Conservation (phyloP, 495 filamentous ascomycete species). For the Penicillium psychrofluorescens region DNA sequence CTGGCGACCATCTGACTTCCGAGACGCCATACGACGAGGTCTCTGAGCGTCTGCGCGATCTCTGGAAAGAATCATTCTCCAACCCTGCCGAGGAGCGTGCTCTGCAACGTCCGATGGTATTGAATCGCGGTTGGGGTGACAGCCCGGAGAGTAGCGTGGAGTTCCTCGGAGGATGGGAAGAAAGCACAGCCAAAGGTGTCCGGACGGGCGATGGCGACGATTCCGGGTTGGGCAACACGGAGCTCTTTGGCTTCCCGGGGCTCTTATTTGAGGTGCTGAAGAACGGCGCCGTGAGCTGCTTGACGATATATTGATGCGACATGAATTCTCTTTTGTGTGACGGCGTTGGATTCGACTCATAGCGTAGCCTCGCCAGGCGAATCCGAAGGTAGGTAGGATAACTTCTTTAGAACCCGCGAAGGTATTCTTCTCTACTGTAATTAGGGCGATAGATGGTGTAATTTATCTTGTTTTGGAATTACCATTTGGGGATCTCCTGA, state of each 20-base stretch:
- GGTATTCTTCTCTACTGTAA: too few relatives aligned
- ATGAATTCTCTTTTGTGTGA: not conserved
- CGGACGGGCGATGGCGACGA: conserved; percentile 41
- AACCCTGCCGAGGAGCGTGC: conserved; percentile 53
- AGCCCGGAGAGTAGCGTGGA: conserved; percentile 88
- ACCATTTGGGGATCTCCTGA: too few relatives aligned
- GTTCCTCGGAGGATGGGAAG: conserved; percentile 84
- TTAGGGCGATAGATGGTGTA: too few relatives aligned
- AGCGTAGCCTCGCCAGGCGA: too few relatives aligned
- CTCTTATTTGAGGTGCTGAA: conserved; percentile 92
- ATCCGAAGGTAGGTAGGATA: too few relatives aligned
- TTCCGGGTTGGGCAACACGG: conserved; percentile 64
- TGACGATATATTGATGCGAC: conserved; percentile 70
- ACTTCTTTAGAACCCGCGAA: too few relatives aligned
- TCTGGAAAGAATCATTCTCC: conserved; percentile 62
- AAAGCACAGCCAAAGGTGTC: conserved; percentile 48
- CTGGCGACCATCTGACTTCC: conserved; percentile 46
- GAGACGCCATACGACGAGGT: conserved; percentile 71
- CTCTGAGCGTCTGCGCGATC: conserved; percentile 56
- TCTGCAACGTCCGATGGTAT: conserved; percentile 71
- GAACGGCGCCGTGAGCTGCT: conserved; percentile 79
- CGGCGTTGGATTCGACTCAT: too few relatives aligned
- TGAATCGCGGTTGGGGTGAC: conserved; percentile 86
- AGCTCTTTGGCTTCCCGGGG: conserved; percentile 89
- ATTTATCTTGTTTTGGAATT: too few relatives aligned